Evolutionary conservation across 306 rosid species (phyloP).

Genomic region (Prunus campanulata): DNA sequence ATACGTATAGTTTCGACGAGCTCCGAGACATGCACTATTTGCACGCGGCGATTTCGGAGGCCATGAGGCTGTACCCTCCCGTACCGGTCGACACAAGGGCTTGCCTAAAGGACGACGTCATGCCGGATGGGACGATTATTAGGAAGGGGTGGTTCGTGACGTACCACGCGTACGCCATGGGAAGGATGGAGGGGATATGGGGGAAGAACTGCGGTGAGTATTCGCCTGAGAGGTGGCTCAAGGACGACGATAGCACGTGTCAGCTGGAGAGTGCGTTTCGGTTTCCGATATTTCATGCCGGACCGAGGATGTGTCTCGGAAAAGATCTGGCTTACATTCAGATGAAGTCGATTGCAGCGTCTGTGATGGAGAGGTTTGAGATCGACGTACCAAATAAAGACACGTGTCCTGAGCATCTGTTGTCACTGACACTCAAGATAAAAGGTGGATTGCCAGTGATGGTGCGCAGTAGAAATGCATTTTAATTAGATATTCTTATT

Average conservation of each 20-base stretch:
- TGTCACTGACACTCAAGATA: slow-evolving; percentile 60
- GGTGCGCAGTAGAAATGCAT: slow-evolving; percentile 8
- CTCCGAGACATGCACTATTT: slow-evolving; percentile 63
- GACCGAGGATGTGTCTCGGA: slow-evolving; percentile 72
- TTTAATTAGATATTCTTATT: not conserved
- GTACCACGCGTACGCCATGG: slow-evolving; percentile 75
- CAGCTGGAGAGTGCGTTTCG: slow-evolving; percentile 45
- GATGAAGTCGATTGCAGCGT: slow-evolving; percentile 74
- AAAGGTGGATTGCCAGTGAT: slow-evolving; percentile 41
- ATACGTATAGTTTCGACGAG: slow-evolving; percentile 41
- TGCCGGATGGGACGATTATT: slow-evolving; percentile 62
- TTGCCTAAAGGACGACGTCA: slow-evolving; percentile 40
- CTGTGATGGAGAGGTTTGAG: slow-evolving; percentile 46
- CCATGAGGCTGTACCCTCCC: slow-evolving; percentile 66
- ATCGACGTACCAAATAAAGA: slow-evolving; percentile 26
- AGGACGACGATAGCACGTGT: slow-evolving; percentile 37
- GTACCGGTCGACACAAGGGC: slow-evolving; percentile 52
- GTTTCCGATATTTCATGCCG: slow-evolving; percentile 60
- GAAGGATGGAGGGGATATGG: slow-evolving; percentile 73
- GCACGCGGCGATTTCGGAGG: slow-evolving; percentile 64
- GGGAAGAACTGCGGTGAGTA: slow-evolving; percentile 45
- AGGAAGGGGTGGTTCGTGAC: slow-evolving; percentile 49
- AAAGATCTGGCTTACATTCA: slow-evolving; percentile 74
- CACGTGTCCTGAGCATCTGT: slow-evolving; percentile 33
- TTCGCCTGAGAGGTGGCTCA: slow-evolving; percentile 69